Evolutionary conservation across 768 basidiomycete genomes (phyloP).

Genomic region (Coprinellus micaceus): DNA sequence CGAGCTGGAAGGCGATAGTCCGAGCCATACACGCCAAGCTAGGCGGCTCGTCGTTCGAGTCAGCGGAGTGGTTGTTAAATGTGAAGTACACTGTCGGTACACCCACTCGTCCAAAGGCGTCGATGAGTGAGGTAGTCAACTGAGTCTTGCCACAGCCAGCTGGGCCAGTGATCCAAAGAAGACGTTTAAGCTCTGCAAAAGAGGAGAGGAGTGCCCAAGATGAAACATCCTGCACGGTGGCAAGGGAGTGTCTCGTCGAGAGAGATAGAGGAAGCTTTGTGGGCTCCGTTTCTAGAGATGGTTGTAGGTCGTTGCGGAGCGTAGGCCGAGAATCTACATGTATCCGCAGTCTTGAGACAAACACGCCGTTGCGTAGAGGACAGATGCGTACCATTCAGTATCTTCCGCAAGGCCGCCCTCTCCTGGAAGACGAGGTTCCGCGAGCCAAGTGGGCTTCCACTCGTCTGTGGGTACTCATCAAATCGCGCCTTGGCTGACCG

Average conservation of each 20-base stretch:
- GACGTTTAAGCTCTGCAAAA: neutral
- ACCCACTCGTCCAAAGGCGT: neutral
- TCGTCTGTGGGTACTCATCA: too few species aligned
- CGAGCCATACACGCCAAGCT: neutral
- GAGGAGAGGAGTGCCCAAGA: constrained; percentile 4
- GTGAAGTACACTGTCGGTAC: constrained; percentile 2
- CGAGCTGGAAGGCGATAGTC: constrained; percentile 7
- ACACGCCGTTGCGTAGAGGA: neutral
- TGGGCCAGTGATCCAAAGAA: constrained; percentile 4
- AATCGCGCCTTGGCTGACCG: too few species aligned
- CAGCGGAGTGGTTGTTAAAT: neutral
- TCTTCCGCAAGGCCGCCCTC: neutral
- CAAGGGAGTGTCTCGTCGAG: neutral
- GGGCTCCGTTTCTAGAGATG: neutral
- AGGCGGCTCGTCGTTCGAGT: neutral
- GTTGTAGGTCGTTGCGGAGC: neutral
- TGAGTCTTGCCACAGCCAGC: constrained; percentile 2
- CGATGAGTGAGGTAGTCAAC: neutral
- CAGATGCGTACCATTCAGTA: neutral
- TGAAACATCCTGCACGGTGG: neutral
- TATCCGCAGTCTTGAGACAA: neutral
- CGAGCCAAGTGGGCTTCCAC: too few species aligned
- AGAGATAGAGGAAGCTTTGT: neutral
- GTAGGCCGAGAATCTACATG: neutral
- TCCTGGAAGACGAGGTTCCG: too few species aligned